Conservation (phyloP, 257 asterid genomes). For the Solanum microdontum region DNA sequence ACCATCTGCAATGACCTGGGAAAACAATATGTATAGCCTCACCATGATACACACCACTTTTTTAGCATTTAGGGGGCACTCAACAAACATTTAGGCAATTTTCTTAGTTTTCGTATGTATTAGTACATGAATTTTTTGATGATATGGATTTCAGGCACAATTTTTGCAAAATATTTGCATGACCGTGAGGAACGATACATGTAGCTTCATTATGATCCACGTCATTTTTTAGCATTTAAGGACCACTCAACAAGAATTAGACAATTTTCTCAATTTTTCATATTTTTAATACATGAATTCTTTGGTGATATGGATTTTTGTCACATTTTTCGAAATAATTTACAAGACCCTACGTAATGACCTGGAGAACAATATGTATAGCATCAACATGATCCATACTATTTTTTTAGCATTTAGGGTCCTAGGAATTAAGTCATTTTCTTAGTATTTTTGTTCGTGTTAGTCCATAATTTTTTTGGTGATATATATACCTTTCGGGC, state of each 20-base stretch:
- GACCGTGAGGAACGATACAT: not conserved
- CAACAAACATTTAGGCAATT: not conserved
- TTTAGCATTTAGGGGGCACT: not conserved
- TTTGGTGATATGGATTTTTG: not conserved
- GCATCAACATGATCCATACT: no score
- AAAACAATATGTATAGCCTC: not conserved
- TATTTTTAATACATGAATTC: no score
- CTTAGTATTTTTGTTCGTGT: no score
- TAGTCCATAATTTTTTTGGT: no score
- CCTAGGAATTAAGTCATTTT: no score
- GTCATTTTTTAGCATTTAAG: not conserved
- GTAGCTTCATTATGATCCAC: not conserved
- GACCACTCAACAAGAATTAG: not conserved
- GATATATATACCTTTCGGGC: no score
- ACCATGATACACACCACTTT: not conserved
- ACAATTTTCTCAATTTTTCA: no score
- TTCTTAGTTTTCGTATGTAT: not conserved
- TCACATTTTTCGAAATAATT: no score
- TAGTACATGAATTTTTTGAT: not conserved
- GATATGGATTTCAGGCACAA: not conserved
- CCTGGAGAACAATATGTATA: no score
- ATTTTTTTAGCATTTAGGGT: no score
- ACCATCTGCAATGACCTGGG: not conserved
- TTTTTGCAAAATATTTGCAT: not conserved
- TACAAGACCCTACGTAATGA: no score